phyloP scores from a whole-genome alignment of 202 grass and related monocot species.

The Schoenoplectus tabernaemontani region DNA sequence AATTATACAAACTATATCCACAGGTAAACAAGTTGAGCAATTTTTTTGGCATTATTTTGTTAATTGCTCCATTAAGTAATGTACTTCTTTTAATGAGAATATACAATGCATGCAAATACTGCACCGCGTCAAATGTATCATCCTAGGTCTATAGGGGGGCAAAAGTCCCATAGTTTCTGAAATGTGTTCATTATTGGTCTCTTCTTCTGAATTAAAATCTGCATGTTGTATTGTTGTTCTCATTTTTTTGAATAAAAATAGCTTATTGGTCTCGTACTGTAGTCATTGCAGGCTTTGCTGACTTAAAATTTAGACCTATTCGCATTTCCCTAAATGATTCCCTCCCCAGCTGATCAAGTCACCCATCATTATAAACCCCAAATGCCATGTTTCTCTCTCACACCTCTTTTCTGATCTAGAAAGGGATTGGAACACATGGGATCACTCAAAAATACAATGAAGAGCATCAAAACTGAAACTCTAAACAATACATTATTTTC shows the following conservation, averaged over 20 bases:
- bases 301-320: background rate
- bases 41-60: background rate
- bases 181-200: too few relatives aligned
- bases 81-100: background rate
- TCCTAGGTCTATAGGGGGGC: background rate
- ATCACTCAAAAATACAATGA: background rate
- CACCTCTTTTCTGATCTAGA: slow-evolving; percentile 9
- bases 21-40: too few relatives aligned
- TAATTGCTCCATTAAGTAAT: background rate
- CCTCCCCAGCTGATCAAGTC: slow-evolving; percentile 12
- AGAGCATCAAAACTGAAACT: background rate
- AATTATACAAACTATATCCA: too few relatives aligned
- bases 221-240: background rate
- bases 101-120: background rate
- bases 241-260: background rate
- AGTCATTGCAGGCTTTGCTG: background rate
- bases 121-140: background rate
- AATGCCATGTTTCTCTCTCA: background rate
- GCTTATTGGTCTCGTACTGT: background rate
- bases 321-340: slow-evolving; percentile 10
- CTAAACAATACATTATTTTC: slow-evolving; percentile 11
- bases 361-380: background rate
- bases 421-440: slow-evolving; percentile 7
- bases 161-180: background rate
- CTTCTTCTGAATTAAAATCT: too few relatives aligned